A percentile compares a stretch with the other conserved stretches of the same genome.
Conservation (phyloP, 1,284 basidiomycete species). For the Anthracocystis panici-leucophaei region DNA sequence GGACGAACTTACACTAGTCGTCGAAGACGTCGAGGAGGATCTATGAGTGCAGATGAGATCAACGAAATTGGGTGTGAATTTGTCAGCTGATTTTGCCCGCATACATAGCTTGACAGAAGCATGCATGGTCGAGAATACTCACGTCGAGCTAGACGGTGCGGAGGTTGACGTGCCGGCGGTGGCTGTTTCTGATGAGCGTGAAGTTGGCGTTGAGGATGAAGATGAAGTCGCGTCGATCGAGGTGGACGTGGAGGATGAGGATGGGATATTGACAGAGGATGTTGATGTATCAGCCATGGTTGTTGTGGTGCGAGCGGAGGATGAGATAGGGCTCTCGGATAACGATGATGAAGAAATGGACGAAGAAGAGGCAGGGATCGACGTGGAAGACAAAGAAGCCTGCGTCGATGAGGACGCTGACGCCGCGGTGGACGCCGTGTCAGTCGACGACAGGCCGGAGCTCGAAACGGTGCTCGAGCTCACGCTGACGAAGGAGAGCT, state of each 20-base stretch:
- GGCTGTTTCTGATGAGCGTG: slow-evolving; percentile 29
- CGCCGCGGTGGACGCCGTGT: slow-evolving; percentile 19
- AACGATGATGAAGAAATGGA: slow-evolving; percentile 6
- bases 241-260: slow-evolving; percentile 16
- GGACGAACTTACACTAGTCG: slow-evolving; percentile 48
- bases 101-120: neutral
- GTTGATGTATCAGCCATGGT: slow-evolving; percentile 44
- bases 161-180: slow-evolving; percentile 20
- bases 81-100: neutral
- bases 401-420: slow-evolving; percentile 21
- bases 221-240: slow-evolving; percentile 9
- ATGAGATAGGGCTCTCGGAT: neutral
- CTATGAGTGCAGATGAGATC: neutral
- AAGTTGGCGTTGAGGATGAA: slow-evolving; percentile 3
- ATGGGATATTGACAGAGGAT: slow-evolving; percentile 10
- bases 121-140: slow-evolving; percentile 2
- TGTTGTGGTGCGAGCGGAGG: slow-evolving; percentile 7
- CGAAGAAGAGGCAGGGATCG: slow-evolving; percentile 6
- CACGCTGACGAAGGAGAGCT: slow-evolving; percentile 23
- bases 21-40: slow-evolving; percentile 35
- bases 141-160: slow-evolving; percentile 19
- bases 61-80: neutral
- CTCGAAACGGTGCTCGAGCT: slow-evolving; percentile 30
- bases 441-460: slow-evolving; percentile 34
- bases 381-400: slow-evolving; percentile 26